phyloP scores from a whole-genome alignment of 2,329 filamentous ascomycete genomes.

The Colletotrichum tropicicola region DNA sequence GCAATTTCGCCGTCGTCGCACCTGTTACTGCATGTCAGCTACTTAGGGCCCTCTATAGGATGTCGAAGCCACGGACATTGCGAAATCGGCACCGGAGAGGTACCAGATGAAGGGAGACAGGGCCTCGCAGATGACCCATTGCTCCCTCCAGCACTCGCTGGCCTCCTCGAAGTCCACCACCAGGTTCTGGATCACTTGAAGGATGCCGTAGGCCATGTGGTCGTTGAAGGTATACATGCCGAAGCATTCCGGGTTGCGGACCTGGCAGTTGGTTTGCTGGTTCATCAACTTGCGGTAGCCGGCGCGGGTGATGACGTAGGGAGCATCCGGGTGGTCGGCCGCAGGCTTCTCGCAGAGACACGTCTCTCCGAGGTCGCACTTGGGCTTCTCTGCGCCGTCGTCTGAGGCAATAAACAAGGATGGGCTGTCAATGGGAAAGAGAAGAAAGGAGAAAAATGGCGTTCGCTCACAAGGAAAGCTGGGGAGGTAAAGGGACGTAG shows the following conservation, averaged over 20 bases:
- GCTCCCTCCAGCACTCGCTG: conserved; percentile 43
- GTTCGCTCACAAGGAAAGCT: not conserved
- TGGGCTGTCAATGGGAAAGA: not conserved
- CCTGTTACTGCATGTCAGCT: not conserved
- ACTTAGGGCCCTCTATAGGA: not conserved
- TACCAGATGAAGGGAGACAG: conserved; percentile 40
- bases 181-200: conserved; percentile 54
- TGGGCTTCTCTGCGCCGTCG: conserved; percentile 8
- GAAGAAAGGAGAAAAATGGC: too few relatives aligned
- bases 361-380: conserved; percentile 33
- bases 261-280: conserved; percentile 8
- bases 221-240: conserved; percentile 54
- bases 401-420: not conserved
- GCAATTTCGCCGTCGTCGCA: conserved; percentile 25
- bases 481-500: too few relatives aligned
- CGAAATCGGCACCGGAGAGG: conserved; percentile 16
- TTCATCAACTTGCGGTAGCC: conserved; percentile 19
- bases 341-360: conserved; percentile 26
- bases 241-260: conserved; percentile 46
- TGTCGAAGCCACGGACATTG: not conserved
- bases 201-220: conserved; percentile 45
- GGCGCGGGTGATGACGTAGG: conserved; percentile 26
- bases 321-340: conserved; percentile 29
- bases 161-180: conserved; percentile 49
- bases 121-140: conserved; percentile 51